Conservation (phyloP, 1,284 basidiomycete genomes). For the Cutaneotrichosporon dermatis region DNA sequence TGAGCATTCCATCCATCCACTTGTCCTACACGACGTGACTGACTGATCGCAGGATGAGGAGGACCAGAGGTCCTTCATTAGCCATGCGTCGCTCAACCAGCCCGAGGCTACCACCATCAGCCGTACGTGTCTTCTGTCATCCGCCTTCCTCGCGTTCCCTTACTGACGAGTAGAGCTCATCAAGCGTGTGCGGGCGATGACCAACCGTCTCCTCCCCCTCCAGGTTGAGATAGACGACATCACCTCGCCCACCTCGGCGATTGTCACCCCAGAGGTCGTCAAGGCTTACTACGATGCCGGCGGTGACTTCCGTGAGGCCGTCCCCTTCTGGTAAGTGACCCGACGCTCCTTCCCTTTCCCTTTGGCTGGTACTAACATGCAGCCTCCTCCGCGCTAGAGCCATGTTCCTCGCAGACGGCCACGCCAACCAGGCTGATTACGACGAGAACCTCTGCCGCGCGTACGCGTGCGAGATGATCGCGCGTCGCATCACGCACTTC, state of each 20-base stretch:
- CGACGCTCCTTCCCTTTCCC: neutral
- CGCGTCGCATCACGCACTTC: slow-evolving; percentile 71
- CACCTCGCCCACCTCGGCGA: slow-evolving; percentile 44
- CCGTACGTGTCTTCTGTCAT: slow-evolving; percentile 1
- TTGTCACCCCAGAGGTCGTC: slow-evolving; percentile 51
- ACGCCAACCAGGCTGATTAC: slow-evolving; percentile 61
- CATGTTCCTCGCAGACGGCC: slow-evolving; percentile 61
- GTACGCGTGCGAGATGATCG: slow-evolving; percentile 82
- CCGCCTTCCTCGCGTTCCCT: neutral
- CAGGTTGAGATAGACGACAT: slow-evolving; percentile 53
- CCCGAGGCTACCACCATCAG: slow-evolving; percentile 16
- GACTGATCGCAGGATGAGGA: slow-evolving; percentile 26
- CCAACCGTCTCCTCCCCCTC: slow-evolving; percentile 70
- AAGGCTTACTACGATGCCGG: slow-evolving; percentile 50
- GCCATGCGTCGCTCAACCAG: slow-evolving; percentile 21
- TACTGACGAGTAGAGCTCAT: slow-evolving; percentile 54
- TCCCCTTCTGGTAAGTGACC: slow-evolving; percentile 49
- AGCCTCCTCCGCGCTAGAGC: slow-evolving; percentile 73
- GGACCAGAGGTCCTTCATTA: slow-evolving; percentile 41
- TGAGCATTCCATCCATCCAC: no score
- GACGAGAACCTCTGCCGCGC: slow-evolving; percentile 81
- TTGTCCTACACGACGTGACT: neutral
- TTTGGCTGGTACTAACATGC: slow-evolving; percentile 51
- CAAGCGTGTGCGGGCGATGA: slow-evolving; percentile 71
- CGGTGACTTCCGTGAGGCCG: slow-evolving; percentile 67